Percentiles rank a stretch among this genome's conserved stretches.
Evolutionary conservation across 345 rosid species (phyloP).

Genomic region (Trapa bicornis): DNA sequence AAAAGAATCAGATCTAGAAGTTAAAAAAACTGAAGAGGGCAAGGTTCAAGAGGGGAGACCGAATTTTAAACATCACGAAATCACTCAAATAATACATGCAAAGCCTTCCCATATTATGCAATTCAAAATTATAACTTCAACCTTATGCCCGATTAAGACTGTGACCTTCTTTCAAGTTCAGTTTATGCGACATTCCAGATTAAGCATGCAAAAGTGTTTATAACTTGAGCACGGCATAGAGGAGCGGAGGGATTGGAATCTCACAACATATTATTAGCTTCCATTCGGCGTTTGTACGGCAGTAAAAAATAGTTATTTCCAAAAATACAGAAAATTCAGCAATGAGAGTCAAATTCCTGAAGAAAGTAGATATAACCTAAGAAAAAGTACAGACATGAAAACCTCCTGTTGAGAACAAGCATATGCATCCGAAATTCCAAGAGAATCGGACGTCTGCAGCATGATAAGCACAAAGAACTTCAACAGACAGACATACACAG

Average conservation of each 20-base stretch:
- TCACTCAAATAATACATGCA: neutral
- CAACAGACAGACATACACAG: neutral
- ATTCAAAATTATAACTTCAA: neutral
- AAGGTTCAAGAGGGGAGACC: neutral
- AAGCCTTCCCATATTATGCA: neutral
- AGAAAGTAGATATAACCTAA: neutral
- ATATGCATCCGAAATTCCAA: neutral
- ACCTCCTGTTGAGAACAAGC: neutral
- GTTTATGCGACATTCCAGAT: neutral
- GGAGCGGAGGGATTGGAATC: neutral
- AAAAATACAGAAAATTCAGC: neutral
- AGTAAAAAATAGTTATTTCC: neutral
- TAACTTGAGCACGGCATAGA: neutral
- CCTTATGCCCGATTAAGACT: neutral
- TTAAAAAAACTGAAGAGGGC: neutral
- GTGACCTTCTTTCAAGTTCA: neutral
- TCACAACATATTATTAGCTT: neutral
- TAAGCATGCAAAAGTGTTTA: neutral
- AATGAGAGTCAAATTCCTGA: neutral
- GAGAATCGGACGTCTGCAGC: neutral
- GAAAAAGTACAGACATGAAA: neutral
- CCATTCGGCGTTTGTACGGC: neutral
- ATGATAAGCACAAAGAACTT: neutral
- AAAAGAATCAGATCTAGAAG: neutral
- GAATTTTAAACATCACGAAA: neutral